A percentile compares a stretch with the other conserved stretches of the same genome.
Conservation (phyloP, 2,329 filamentous ascomycete genomes). For the Hypoxylon sp. region DNA sequence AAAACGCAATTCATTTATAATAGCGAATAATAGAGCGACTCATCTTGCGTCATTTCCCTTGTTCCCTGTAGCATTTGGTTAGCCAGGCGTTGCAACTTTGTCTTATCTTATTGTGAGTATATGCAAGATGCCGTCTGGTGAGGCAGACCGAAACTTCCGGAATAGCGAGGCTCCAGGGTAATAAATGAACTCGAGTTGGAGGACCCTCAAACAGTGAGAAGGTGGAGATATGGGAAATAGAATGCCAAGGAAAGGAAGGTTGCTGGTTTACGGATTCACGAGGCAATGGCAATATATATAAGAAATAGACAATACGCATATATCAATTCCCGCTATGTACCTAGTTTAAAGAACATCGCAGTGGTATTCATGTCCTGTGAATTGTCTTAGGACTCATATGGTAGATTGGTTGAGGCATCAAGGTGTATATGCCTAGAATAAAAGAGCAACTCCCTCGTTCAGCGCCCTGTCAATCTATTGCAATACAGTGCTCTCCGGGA, state of each 20-base stretch:
- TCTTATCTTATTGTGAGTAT: neutral
- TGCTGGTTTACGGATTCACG: neutral
- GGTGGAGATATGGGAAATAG: neutral
- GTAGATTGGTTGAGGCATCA: neutral
- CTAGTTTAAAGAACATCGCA: neutral
- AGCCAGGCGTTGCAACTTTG: neutral
- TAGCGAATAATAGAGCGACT: neutral
- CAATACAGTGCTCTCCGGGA: neutral
- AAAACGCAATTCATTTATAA: neutral
- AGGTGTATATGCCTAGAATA: neutral
- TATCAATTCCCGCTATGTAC: neutral
- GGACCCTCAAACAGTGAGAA: neutral
- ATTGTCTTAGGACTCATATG: neutral
- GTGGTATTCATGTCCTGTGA: constrained; percentile 1
- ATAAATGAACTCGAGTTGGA: no score
- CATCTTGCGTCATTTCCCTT: neutral
- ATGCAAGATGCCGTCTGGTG: neutral
- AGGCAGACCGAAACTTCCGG: neutral
- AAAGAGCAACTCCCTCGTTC: neutral
- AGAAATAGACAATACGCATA: neutral
- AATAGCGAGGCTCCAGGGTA: neutral
- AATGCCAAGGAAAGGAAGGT: neutral
- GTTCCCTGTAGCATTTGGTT: neutral
- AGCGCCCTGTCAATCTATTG: neutral
- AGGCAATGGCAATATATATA: neutral